A percentile compares a stretch with the other conserved stretches of the same genome.
Conservation (phyloP, 1,284 basidiomycete genomes). For the Cutaneotrichosporon sp. region DNA sequence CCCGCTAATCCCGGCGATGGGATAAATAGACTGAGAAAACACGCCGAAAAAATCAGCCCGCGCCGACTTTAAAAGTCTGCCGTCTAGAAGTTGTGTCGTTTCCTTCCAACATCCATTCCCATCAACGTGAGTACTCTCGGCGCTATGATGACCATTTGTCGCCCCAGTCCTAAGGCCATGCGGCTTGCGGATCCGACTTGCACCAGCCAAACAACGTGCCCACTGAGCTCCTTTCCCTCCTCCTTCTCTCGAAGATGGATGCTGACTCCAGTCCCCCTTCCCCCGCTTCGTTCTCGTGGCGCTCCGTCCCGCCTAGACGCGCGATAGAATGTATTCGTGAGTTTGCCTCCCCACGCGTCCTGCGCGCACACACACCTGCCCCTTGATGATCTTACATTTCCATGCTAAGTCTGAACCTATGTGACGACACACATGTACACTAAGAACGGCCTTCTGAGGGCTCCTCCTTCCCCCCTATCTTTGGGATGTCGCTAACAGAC, state of each 20-base stretch:
- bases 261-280: not conserved
- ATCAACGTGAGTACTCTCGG: not conserved
- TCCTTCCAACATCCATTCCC: not conserved
- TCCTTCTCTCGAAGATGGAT: not conserved
- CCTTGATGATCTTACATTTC: constrained; percentile 48
- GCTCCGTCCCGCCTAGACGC: not conserved
- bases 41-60: no score
- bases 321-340: constrained; percentile 16
- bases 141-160: constrained; percentile 45
- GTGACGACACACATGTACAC: constrained; percentile 46
- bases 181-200: constrained; percentile 42
- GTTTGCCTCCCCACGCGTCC: constrained; percentile 5
- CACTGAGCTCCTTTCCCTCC: constrained; percentile 31
- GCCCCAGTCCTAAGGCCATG: constrained; percentile 51
- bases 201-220: constrained; percentile 45
- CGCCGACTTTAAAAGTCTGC: not conserved
- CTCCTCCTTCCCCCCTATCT: constrained; percentile 16
- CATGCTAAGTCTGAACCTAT: constrained; percentile 49
- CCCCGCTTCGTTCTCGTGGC: no score
- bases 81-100: not conserved
- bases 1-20: not conserved
- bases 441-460: constrained; percentile 51
- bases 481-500: constrained; percentile 7
- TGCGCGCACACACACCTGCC: constrained; percentile 23
- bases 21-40: not conserved